Evolutionary conservation across 2,329 filamentous ascomycete genomes (phyloP).

Genomic region (Shiraia sp.): DNA sequence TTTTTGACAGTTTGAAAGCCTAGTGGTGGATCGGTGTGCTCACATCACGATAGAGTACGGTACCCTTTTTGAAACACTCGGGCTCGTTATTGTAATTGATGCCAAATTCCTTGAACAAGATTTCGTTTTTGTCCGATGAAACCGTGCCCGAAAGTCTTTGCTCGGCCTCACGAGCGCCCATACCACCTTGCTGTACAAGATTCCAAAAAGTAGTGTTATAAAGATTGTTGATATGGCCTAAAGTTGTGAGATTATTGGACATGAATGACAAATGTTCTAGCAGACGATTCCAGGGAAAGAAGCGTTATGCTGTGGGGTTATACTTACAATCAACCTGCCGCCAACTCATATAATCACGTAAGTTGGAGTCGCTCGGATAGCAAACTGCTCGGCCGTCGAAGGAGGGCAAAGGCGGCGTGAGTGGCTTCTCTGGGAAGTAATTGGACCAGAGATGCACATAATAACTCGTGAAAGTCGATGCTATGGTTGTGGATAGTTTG

Average conservation of each 20-base stretch:
- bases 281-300: no score
- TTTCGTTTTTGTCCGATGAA: conserved; percentile 91
- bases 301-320: no score
- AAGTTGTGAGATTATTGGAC: no score
- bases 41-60: conserved; percentile 82
- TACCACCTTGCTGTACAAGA: conserved; percentile 75
- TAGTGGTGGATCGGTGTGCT: no score
- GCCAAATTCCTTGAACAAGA: conserved; percentile 82
- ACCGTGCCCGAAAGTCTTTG: conserved; percentile 79
- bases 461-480: conserved; percentile 90
- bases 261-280: no score
- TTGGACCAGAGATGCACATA: conserved; percentile 81
- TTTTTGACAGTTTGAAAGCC: conserved; percentile 8
- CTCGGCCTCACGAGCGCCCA: conserved; percentile 79
- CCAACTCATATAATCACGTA: conserved; percentile 97
- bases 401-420: conserved; percentile 77
- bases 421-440: conserved; percentile 71
- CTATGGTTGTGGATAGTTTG: conserved; percentile 88
- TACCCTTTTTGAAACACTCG: conserved; percentile 92
- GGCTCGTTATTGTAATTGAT: conserved; percentile 98
- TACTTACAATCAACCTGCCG: conserved; percentile 90
- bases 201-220: conserved; percentile 98
- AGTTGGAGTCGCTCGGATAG: conserved; percentile 80
- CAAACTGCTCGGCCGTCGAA: conserved; percentile 92
- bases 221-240: conserved; percentile 95